These are phyloP conservation scores for Tuber brumale DNA, from an alignment of 495 filamentous ascomycete genomes.

Conservation along the genomic window DNA sequence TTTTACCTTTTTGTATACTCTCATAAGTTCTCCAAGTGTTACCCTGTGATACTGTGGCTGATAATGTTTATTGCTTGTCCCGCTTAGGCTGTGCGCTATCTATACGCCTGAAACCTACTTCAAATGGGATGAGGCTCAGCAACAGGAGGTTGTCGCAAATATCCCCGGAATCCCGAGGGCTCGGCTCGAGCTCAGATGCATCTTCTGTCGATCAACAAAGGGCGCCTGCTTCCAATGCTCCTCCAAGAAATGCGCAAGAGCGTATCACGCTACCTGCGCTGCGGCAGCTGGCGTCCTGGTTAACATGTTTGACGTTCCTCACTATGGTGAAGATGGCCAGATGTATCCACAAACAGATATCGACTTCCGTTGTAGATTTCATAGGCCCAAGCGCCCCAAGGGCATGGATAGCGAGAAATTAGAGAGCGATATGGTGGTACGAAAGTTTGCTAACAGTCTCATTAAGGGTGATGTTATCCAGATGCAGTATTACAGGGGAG, in stretches of 20 bases:
- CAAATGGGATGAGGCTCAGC: constrained; percentile 57
- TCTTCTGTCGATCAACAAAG: constrained; percentile 86
- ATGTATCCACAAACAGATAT: constrained; percentile 84
- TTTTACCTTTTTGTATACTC: not conserved
- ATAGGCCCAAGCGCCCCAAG: constrained; percentile 77
- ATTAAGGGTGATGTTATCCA: constrained; percentile 74
- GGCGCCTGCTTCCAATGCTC: constrained; percentile 97
- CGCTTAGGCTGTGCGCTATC: constrained; percentile 60
- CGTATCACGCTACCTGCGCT: constrained; percentile 94
- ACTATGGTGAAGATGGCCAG: constrained; percentile 84
- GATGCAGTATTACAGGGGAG: constrained; percentile 72
- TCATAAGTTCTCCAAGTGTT: not conserved
- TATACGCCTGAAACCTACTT: constrained; percentile 93
- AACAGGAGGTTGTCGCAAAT: constrained; percentile 64
- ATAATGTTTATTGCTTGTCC: constrained; percentile 15
- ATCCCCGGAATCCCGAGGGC: constrained; percentile 76
- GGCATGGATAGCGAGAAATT: constrained; percentile 57
- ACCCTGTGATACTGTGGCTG: constrained; percentile 22
- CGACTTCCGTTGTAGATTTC: constrained; percentile 89
- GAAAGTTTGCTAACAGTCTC: constrained; percentile 60
- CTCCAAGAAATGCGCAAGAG: constrained; percentile 83
- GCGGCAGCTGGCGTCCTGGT: constrained; percentile 84
- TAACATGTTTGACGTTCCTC: constrained; percentile 72
- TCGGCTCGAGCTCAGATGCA: constrained; percentile 82
- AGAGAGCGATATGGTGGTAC: constrained; percentile 64